These are phyloP conservation scores for Lantana camara DNA, from an alignment of 257 asterid species.

Conservation along the genomic window DNA sequence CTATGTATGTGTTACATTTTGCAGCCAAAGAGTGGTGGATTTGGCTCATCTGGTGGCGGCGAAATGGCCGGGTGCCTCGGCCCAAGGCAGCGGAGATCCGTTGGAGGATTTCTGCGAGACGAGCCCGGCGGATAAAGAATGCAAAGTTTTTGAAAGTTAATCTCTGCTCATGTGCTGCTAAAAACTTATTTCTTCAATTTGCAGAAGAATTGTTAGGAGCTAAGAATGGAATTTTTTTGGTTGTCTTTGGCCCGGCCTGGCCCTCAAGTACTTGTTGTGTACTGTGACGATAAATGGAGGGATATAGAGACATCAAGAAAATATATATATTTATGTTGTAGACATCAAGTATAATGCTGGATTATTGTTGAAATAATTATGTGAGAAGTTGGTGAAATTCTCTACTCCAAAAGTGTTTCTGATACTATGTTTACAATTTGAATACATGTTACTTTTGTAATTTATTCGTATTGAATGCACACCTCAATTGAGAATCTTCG, in stretches of 20 bases:
- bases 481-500: no score
- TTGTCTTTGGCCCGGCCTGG: slow-evolving; percentile 4
- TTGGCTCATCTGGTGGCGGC: slow-evolving; percentile 87
- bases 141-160: slow-evolving; percentile 81
- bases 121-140: slow-evolving; percentile 81
- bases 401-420: no score
- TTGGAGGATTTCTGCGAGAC: slow-evolving; percentile 82
- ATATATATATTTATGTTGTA: not conserved
- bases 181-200: slow-evolving; percentile 10
- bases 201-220: slow-evolving; percentile 19
- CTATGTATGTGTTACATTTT: no score
- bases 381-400: not conserved
- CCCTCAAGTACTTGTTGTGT: slow-evolving; percentile 10
- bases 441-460: no score
- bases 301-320: not conserved
- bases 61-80: slow-evolving; percentile 74
- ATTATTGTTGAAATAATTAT: not conserved
- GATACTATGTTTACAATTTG: no score
- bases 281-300: slow-evolving; percentile 16
- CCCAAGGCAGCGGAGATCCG: slow-evolving; percentile 68
- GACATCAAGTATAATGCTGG: not conserved
- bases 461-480: no score
- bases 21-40: slow-evolving; percentile 94
- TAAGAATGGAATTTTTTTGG: slow-evolving; percentile 25
- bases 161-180: no score